Percentiles rank a stretch among this genome's conserved stretches.
These are phyloP conservation scores for Penicillium cosmopolitanum DNA, from an alignment of 495 filamentous ascomycete species.

Conservation along the genomic window DNA sequence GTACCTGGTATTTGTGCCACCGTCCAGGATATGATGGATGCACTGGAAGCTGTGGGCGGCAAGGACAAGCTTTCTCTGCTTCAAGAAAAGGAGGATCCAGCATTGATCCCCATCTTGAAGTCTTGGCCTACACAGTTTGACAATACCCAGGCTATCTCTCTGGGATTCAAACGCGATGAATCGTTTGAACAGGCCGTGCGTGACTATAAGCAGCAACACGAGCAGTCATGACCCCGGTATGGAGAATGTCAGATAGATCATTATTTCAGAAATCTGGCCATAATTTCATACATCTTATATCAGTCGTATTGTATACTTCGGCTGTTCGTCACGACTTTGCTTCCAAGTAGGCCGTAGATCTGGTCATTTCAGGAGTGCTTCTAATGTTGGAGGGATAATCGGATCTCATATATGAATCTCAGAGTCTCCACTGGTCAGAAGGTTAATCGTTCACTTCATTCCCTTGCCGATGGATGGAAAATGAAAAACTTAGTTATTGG, in stretches of 20 bases:
- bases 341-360: no score
- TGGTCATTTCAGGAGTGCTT: no score
- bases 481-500: no score
- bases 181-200: slow-evolving; percentile 59
- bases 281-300: no score
- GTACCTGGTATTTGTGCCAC: slow-evolving; percentile 71
- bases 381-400: no score
- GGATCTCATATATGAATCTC: no score
- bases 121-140: slow-evolving; percentile 74
- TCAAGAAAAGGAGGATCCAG: slow-evolving; percentile 61
- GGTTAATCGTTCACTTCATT: no score
- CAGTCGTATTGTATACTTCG: no score
- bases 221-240: slow-evolving; percentile 17
- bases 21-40: slow-evolving; percentile 72
- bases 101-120: slow-evolving; percentile 63
- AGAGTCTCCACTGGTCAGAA: no score
- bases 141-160: slow-evolving; percentile 54
- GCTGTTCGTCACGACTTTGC: no score
- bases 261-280: no score
- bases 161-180: slow-evolving; percentile 62
- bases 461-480: no score
- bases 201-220: slow-evolving; percentile 50
- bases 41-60: slow-evolving; percentile 66
- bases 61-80: slow-evolving; percentile 65
- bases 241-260: not conserved